A percentile compares a stretch with the other conserved stretches of the same genome.
Evolutionary conservation across 306 rosid genomes (phyloP).

Genomic region (Neltuma alba): DNA sequence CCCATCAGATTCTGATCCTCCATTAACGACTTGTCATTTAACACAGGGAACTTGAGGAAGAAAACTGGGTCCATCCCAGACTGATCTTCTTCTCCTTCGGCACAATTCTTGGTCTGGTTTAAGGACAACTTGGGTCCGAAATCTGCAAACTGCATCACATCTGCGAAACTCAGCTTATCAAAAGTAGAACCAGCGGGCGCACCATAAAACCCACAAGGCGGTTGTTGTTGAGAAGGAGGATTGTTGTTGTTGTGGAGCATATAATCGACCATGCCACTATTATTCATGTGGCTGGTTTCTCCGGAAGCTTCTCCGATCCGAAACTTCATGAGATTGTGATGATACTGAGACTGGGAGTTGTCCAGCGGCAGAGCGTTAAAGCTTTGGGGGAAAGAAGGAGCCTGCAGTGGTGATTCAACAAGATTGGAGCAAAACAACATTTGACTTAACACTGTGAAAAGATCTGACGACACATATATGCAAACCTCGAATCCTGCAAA

Average conservation of each 20-base stretch:
- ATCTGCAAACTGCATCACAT: slow-evolving; percentile 95
- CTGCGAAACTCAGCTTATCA: slow-evolving; percentile 80
- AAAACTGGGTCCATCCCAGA: slow-evolving; percentile 75
- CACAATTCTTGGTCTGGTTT: slow-evolving; percentile 53
- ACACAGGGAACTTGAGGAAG: slow-evolving; percentile 86
- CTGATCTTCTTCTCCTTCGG: slow-evolving; percentile 31
- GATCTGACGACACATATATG: slow-evolving; percentile 36
- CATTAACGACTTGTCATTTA: slow-evolving; percentile 59
- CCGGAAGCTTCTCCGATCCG: slow-evolving; percentile 49
- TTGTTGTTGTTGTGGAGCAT: slow-evolving; percentile 43
- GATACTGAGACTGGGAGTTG: slow-evolving; percentile 41
- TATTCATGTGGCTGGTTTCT: slow-evolving; percentile 23
- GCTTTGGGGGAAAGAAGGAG: slow-evolving; percentile 51
- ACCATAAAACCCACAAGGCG: slow-evolving; percentile 44
- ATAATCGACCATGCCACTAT: slow-evolving; percentile 40
- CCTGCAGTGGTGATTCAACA: slow-evolving; percentile 44
- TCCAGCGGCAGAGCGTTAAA: slow-evolving; percentile 48
- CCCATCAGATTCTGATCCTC: slow-evolving; percentile 49
- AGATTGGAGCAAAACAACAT: slow-evolving; percentile 50
- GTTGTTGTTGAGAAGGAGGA: slow-evolving; percentile 37
- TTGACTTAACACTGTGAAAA: slow-evolving; percentile 33
- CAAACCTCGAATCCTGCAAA: neutral
- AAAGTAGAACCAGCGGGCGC: slow-evolving; percentile 32
- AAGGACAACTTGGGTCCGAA: slow-evolving; percentile 82
- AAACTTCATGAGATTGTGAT: slow-evolving; percentile 51